A percentile compares a stretch with the other conserved stretches of the same genome.
phyloP scores from a whole-genome alignment of 805 yeast species.

The Yarrowia keelungensis region DNA sequence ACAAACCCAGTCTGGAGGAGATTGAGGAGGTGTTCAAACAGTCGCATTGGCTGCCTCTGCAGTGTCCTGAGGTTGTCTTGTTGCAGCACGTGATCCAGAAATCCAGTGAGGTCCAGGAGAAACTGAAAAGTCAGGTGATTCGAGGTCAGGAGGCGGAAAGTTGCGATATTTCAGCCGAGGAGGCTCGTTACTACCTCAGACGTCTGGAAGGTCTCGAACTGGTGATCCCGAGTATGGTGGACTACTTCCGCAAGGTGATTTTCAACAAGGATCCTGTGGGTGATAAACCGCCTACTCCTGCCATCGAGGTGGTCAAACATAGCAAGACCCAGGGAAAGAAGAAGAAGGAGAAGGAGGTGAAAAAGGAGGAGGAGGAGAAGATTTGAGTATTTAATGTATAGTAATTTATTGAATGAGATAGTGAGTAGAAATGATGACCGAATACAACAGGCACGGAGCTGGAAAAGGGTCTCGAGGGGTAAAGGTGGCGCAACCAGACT shows the following conservation, averaged over 20 bases:
- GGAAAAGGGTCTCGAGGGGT: no score
- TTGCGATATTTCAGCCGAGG: background rate
- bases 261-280: constrained; percentile 17
- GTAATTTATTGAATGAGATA: background rate
- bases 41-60: constrained; percentile 48
- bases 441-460: no score
- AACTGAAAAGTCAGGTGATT: constrained; percentile 60
- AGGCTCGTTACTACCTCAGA: constrained; percentile 20
- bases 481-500: no score
- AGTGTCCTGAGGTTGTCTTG: constrained; percentile 51
- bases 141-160: constrained; percentile 53
- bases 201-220: constrained; percentile 24
- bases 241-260: constrained; percentile 6
- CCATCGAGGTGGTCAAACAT: constrained; percentile 2
- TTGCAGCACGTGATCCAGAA: constrained; percentile 42
- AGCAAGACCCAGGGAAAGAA: constrained; percentile 15
- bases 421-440: no score
- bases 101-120: constrained; percentile 54
- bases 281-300: constrained; percentile 2
- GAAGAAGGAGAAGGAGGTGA: constrained; percentile 6
- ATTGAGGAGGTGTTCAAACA: constrained; percentile 47
- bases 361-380: background rate
- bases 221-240: constrained; percentile 2
- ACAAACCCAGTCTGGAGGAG: constrained; percentile 51
- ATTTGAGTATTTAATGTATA: background rate